Percentiles rank a stretch among this genome's conserved stretches.
phyloP scores from a whole-genome alignment of 2,329 filamentous ascomycete species.

The Hirsutella minnesotensis region DNA sequence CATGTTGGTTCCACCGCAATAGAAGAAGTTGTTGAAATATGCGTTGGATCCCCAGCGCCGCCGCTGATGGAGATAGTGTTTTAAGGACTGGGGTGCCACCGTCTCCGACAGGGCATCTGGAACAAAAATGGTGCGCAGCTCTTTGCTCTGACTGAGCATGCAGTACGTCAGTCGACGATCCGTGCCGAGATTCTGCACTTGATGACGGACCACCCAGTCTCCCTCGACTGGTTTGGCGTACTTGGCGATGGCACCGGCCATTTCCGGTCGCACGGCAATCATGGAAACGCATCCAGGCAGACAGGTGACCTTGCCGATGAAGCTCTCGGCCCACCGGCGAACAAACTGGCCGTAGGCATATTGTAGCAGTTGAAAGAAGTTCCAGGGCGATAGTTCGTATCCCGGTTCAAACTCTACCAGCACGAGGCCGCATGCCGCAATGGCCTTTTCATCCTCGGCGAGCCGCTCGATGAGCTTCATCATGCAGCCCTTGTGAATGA shows the following conservation, averaged over 20 bases:
- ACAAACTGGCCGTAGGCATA: neutral
- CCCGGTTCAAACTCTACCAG: neutral
- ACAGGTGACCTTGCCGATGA: constrained; percentile 1
- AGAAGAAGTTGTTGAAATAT: constrained; percentile 1
- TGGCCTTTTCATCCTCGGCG: neutral
- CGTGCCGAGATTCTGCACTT: neutral
- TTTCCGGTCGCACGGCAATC: neutral
- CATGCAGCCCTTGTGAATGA: constrained; percentile 1
- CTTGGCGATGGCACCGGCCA: neutral
- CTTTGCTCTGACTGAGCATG: neutral
- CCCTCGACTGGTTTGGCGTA: neutral
- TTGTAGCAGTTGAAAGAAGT: neutral
- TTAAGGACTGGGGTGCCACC: neutral
- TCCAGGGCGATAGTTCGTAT: neutral
- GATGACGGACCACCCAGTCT: neutral
- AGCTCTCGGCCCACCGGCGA: neutral
- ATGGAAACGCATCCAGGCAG: neutral
- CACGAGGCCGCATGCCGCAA: neutral
- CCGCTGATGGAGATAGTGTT: neutral
- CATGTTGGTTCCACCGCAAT: neutral
- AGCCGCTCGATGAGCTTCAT: neutral
- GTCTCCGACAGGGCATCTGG: neutral
- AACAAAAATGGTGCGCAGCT: neutral
- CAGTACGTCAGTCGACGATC: constrained; percentile 1
- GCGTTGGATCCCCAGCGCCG: constrained; percentile 1